Evolutionary conservation across 257 asterid genomes (phyloP).

Genomic region (Lycium ferocissimum): DNA sequence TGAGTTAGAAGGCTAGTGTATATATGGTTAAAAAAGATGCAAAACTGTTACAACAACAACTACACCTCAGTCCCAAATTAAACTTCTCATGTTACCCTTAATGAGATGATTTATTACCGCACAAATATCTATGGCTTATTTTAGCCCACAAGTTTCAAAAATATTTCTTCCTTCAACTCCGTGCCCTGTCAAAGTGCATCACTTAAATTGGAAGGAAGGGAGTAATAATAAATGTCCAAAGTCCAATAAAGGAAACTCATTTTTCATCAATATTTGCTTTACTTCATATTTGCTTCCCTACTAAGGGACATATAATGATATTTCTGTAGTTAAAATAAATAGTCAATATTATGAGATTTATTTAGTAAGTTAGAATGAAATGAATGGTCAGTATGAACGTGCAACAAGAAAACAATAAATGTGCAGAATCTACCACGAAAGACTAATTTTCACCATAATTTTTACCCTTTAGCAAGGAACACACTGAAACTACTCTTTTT

Average conservation of each 20-base stretch:
- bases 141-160: not conserved
- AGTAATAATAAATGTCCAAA: not conserved
- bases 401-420: not conserved
- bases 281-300: not conserved
- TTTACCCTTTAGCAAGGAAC: not conserved
- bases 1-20: not conserved
- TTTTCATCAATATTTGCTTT: not conserved
- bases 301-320: not conserved
- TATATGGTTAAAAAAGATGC: not conserved
- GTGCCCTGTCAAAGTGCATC: not conserved
- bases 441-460: conserved; percentile 2
- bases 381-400: not conserved
- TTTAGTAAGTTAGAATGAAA: not conserved
- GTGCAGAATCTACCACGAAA: not conserved
- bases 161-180: not conserved
- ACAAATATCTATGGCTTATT: not conserved
- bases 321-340: not conserved
- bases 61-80: not conserved
- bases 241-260: not conserved
- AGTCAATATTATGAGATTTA: not conserved
- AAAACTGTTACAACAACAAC: not conserved
- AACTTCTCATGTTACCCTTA: not conserved
- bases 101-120: not conserved
- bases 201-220: not conserved
- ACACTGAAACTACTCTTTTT: not conserved